Evolutionary conservation across 2,329 filamentous ascomycete species (phyloP), one percentile per base, ranked within the genome.

Genomic region (Apiospora rasikravindrae): DNA sequence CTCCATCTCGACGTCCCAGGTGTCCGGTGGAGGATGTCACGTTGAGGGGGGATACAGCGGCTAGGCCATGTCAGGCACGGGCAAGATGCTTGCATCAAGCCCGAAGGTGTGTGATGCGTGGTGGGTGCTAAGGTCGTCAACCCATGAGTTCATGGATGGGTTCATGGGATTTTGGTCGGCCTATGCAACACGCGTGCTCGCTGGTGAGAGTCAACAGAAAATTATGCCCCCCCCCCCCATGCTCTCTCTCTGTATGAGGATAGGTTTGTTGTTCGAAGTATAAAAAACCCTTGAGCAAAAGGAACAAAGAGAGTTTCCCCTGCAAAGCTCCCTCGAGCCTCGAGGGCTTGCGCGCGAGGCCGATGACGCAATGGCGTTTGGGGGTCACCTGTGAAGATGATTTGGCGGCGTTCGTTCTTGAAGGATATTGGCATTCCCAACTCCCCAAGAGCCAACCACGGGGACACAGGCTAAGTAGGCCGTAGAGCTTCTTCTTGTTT

Each of bases 31-130:
- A 33, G 57, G 57, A 64, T 64, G 57, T 64, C 57, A 64, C 57
- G 57, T 22, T 40, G 57, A 64, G 33, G 57, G 57, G 29, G 19
- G 57, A n/a, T 64, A 64, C 33, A 24, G 57, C 57, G 57, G 57
- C 57, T 64, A 64, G 57, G 57, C 57, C 57, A 64, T 64, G 57
- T 64, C 57, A 64, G 57, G 57, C 57, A 64, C 57, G 57, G 57
- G 57, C 57, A 64, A 64, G 19, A 64, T 64, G 57, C 57, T 33
- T 64, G 57, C 57, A 64, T 64, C 5, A n/a, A n/a, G 33, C 40
- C 33, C 16, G 14, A 42, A 42, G 40, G 57, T 5, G 49, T 29
- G 57, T 64, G n/a, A n/a, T n/a, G n/a, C n/a, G 29, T 57, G 51
- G 49, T 26, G 49, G 26, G 49, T 53, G 49, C 24, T 16, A 19